Base-by-base conservation (phyloP, 2,329 filamentous ascomycete species). In the Aspergillus aculeatus region DNA sequence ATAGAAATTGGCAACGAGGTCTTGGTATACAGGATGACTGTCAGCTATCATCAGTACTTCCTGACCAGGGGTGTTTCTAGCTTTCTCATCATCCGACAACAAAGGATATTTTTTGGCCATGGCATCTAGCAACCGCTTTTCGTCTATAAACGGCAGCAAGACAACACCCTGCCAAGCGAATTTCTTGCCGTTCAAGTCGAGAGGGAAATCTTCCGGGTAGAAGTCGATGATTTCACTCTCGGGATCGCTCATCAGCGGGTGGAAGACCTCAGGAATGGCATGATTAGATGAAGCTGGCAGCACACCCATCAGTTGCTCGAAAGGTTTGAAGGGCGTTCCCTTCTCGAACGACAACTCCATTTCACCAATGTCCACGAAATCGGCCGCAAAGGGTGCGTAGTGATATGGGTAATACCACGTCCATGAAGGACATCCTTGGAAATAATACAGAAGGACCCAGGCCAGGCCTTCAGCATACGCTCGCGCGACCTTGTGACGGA, bases 361-460 rank as follows among this genome's bases (percentile, higher is more conserved):
- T 66, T 92, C 87, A 55, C 83, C 85, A 50, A 99, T 82, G 58
- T 93, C 88, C 60, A 90, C 88, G 75, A 99, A 99, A 75, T 99
- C 95, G 55, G 92, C 90, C 2, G 95, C 95, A 73, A 99, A 99
- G 3, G 96, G 95, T 1, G 95, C 96, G 73, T 99, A 99, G 73
- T 99, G 95, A 71, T 98, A 96, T 0, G 95, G 95, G 72, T 97
- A 99, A 75, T 95, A 99, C 95, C 95, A 99, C 55, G 94, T 96
- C 95, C 96, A 99, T 0, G 92, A 97, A 23, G 95, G 92, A 69
- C 95, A 99, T 26, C 95, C 95, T 76, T 99, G 95, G 76, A 97
- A 96, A 75, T 99, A 99, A 77, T 99, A 99, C 38, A 93, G 82
- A 54, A 99, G 81, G 44, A 99, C 95, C 95, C 96, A 99, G 23